Percentiles rank a stretch among this genome's conserved stretches.
phyloP scores from a whole-genome alignment of 208 protist species.

The Spongospora subterranea region DNA sequence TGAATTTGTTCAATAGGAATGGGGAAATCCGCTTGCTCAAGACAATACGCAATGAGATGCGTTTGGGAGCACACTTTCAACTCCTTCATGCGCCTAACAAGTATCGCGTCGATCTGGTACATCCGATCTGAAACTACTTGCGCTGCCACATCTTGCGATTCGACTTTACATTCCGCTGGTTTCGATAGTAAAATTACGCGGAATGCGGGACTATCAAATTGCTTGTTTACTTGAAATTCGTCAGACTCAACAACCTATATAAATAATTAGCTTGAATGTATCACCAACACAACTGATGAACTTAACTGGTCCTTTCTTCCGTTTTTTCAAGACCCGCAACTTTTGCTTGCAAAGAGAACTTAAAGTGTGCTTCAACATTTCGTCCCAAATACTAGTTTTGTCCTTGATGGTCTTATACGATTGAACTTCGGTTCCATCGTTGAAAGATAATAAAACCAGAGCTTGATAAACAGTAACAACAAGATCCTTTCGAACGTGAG shows the following conservation, averaged over 20 bases:
- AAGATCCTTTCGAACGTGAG: constrained; percentile 28
- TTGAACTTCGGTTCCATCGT: neutral
- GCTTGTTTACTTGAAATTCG: constrained; percentile 17
- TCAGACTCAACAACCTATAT: neutral
- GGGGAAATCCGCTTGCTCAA: constrained; percentile 21
- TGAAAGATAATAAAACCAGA: constrained; percentile 21
- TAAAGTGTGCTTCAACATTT: constrained; percentile 23
- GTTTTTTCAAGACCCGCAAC: neutral
- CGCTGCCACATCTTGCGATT: neutral
- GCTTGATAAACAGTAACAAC: constrained; percentile 33
- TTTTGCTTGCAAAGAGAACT: constrained; percentile 28
- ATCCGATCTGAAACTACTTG: constrained; percentile 34
- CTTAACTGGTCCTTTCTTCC: constrained; percentile 10
- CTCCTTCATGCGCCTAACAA: constrained; percentile 52
- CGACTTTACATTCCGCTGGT: neutral
- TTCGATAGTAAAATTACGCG: neutral
- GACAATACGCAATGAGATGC: neutral
- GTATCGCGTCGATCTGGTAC: constrained; percentile 48
- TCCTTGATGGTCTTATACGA: neutral
- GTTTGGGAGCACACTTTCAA: neutral
- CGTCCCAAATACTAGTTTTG: neutral
- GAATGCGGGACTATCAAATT: neutral
- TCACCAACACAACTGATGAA: neutral
- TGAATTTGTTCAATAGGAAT: constrained; percentile 45
- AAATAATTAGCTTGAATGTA: neutral